Conservation (phyloP, 176 grass and related monocot genomes). For the Tuctoria greenei region DNA sequence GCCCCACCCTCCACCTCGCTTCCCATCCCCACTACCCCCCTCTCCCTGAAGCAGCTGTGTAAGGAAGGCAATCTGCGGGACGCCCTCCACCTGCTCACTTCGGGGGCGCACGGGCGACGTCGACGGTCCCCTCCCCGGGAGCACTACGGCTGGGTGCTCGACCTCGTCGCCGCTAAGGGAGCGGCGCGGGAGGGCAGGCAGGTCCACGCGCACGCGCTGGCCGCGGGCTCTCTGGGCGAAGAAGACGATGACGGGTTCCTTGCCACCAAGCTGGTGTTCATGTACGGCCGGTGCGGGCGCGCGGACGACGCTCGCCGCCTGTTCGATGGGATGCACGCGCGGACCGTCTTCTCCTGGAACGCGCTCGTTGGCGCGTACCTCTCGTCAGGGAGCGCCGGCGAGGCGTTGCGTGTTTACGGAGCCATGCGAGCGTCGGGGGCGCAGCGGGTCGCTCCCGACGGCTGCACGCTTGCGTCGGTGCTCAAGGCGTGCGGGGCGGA, state of each 20-base stretch:
- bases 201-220: slow-evolving; percentile 58
- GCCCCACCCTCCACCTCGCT: neutral
- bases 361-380: slow-evolving; percentile 79
- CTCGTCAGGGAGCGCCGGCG: slow-evolving; percentile 22
- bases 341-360: slow-evolving; percentile 87
- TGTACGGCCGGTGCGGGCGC: slow-evolving; percentile 77
- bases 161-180: slow-evolving; percentile 59
- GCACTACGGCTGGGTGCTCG: slow-evolving; percentile 65
- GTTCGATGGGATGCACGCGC: slow-evolving; percentile 69
- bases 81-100: slow-evolving; percentile 46
- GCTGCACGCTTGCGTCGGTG: slow-evolving; percentile 72
- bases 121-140: slow-evolving; percentile 46
- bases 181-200: slow-evolving; percentile 53
- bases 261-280: slow-evolving; percentile 74
- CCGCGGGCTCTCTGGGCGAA: slow-evolving; percentile 32
- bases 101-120: slow-evolving; percentile 8
- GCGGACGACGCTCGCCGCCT: slow-evolving; percentile 51
- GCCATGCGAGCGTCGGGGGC: slow-evolving; percentile 36
- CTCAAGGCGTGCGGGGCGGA: slow-evolving; percentile 66
- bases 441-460: slow-evolving; percentile 48
- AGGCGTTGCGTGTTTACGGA: slow-evolving; percentile 46
- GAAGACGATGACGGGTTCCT: slow-evolving; percentile 55
- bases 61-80: slow-evolving; percentile 65
- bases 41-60: slow-evolving; percentile 46
- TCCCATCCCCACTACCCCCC: neutral